Base-by-base conservation (phyloP, 345 rosid genomes). In the Balakata baccata region DNA sequence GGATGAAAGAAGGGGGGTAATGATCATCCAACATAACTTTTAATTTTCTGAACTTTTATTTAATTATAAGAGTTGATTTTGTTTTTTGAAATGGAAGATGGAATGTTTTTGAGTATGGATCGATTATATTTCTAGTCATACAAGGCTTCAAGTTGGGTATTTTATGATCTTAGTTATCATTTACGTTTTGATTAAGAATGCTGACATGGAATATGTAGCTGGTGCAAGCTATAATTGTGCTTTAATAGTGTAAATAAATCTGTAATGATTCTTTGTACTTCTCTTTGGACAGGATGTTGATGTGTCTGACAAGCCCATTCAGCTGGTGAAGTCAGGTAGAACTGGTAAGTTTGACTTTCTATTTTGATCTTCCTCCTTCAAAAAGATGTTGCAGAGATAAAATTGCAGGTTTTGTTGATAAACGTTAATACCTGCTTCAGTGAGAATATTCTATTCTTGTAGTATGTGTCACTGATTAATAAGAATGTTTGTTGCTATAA, bases 281-380 rank as follows among this genome's bases (percentile, higher is more conserved):
- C 50, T 68, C 25, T 49, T 68, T 75, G 79, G 67, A 74, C 85
- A 93, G 98, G 89, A 68, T 76, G 68, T n/a, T 68, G 84, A 77
- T 45, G 76, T 66, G 75, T 77, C 70, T 51, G 77, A 66, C 57
- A 83, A 80, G 76, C 72, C 72, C 64, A 46, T 64, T 49, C 68
- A 70, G n/a, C 75, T 81, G 11, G 37, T 54, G 3, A 68, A 56
- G 50, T 75, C 83, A 81, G 73, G 78, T 75, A 72, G 57, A 18
- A 43, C 62, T 54, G 75, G 80, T 79, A 52, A 51, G 46, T 54
- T 65, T 45, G 38, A 47, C 23, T 61, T 52, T 63, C 3, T 54
- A 11, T 17, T 51, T 39, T 22, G 17, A 6, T 11, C 18, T 5
- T 12, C n/a, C 16, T 43, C 64, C 22, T 65, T 43, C 8, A 41